phyloP scores from a whole-genome alignment of 129 eudicot genomes.

The Centaurea solstitialis region DNA sequence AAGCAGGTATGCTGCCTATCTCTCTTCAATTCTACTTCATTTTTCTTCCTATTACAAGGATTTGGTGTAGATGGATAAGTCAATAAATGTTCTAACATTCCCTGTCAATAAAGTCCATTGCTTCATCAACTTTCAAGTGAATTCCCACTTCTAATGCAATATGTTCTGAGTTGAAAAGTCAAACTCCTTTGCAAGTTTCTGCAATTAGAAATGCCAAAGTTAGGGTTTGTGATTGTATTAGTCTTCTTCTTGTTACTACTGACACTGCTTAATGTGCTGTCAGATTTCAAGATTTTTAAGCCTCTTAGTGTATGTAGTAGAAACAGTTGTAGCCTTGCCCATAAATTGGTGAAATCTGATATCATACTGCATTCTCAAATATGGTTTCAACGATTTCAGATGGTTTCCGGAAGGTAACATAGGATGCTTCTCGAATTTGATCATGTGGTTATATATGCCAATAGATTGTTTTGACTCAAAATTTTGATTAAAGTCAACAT shows the following conservation, averaged over 20 bases:
- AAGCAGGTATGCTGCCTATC: conserved; percentile 25
- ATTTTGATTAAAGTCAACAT: conserved; percentile 7
- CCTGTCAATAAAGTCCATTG: not conserved
- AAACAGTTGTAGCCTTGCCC: conserved; percentile 28
- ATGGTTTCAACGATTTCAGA: conserved; percentile 24
- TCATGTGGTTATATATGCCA: not conserved
- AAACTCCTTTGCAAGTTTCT: not conserved
- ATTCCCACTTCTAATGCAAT: conserved; percentile 5
- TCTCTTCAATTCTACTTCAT: conserved; percentile 23
- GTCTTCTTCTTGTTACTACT: conserved; percentile 28
- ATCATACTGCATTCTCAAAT: conserved; percentile 18
- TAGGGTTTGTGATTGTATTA: conserved; percentile 27
- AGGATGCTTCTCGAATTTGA: not conserved
- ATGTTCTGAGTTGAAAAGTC: conserved; percentile 11
- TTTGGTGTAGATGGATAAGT: conserved; percentile 21
- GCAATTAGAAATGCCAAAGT: conserved; percentile 34
- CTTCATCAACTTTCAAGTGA: not conserved
- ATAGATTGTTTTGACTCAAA: not conserved
- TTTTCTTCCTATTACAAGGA: not conserved
- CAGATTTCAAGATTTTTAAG: conserved; percentile 30
- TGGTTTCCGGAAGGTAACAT: conserved; percentile 37
- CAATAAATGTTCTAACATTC: conserved; percentile 8
- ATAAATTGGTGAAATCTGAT: conserved; percentile 34
- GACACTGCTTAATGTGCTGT: conserved; percentile 32
- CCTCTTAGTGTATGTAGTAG: conserved; percentile 29